phyloP scores from a whole-genome alignment of 169 alveolate genomes.

The Plasmodium malariae region DNA sequence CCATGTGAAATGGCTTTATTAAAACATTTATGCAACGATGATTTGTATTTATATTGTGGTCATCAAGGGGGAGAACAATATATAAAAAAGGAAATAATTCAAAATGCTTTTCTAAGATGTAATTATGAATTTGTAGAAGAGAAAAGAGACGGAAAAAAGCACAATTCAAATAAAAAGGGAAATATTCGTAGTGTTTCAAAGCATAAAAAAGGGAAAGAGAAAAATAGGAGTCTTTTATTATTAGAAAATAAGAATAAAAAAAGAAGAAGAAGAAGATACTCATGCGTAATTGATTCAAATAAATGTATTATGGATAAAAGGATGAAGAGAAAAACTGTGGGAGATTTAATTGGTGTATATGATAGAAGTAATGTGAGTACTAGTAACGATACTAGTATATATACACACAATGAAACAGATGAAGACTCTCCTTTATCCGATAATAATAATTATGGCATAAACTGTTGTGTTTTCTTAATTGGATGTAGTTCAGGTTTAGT shows the following conservation, averaged over 20 bases:
- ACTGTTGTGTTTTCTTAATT: conserved; percentile 78
- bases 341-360: neutral
- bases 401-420: neutral
- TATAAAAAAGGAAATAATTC: conserved; percentile 74
- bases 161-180: neutral
- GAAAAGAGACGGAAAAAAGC: neutral
- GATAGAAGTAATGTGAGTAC: neutral
- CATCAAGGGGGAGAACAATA: conserved; percentile 86
- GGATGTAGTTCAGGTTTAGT: conserved; percentile 85
- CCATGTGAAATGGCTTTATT: conserved; percentile 61
- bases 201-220: neutral
- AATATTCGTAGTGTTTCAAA: neutral
- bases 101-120: conserved; percentile 51
- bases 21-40: conserved; percentile 75
- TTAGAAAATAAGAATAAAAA: conserved; percentile 1
- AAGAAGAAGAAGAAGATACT: conserved; percentile 22
- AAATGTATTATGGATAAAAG: neutral
- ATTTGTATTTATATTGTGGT: conserved; percentile 82
- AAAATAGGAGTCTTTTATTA: neutral
- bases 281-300: conserved; percentile 2
- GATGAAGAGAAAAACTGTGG: conserved; percentile 55
- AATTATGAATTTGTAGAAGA: neutral
- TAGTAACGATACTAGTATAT: neutral
- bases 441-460: conserved; percentile 48
- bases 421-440: conserved; percentile 1